These are phyloP conservation scores for Fusarium praegraminearum DNA, from an alignment of 2,329 filamentous ascomycete genomes.

Conservation along the genomic window DNA sequence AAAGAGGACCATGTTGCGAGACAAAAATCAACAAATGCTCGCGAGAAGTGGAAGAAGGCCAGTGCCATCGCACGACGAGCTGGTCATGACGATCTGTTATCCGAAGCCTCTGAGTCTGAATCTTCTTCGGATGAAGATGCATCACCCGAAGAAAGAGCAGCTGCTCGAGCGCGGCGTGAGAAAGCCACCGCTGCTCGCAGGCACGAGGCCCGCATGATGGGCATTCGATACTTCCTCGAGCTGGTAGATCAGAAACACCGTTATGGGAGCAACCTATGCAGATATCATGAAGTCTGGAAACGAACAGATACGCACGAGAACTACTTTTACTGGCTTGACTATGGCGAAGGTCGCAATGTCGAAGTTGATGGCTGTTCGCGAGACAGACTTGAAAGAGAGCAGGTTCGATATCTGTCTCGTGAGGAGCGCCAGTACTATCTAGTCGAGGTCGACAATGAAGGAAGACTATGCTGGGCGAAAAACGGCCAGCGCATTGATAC, in stretches of 20 bases:
- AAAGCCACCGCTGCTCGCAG: slow-evolving; percentile 69
- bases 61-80: slow-evolving; percentile 78
- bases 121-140: slow-evolving; percentile 48
- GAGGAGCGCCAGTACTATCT: slow-evolving; percentile 87
- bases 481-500: slow-evolving; percentile 84
- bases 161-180: slow-evolving; percentile 55
- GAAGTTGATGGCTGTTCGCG: slow-evolving; percentile 80
- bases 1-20: slow-evolving; percentile 18
- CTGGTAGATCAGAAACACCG: slow-evolving; percentile 90
- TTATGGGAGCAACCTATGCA: slow-evolving; percentile 84
- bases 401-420: slow-evolving; percentile 83
- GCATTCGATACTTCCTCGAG: slow-evolving; percentile 84
- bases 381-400: slow-evolving; percentile 79
- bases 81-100: slow-evolving; percentile 72
- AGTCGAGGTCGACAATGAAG: slow-evolving; percentile 78
- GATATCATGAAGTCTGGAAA: slow-evolving; percentile 89
- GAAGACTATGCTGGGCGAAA: slow-evolving; percentile 87
- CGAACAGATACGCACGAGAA: slow-evolving; percentile 81
- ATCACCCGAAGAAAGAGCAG: slow-evolving; percentile 55
- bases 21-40: slow-evolving; percentile 58
- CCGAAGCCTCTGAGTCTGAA: slow-evolving; percentile 54
- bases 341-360: slow-evolving; percentile 78
- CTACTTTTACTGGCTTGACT: slow-evolving; percentile 94
- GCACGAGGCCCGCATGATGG: slow-evolving; percentile 81
- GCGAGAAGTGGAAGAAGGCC: slow-evolving; percentile 80